phyloP scores from a whole-genome alignment of 768 basidiomycete genomes.

The Pholiota conissans region DNA sequence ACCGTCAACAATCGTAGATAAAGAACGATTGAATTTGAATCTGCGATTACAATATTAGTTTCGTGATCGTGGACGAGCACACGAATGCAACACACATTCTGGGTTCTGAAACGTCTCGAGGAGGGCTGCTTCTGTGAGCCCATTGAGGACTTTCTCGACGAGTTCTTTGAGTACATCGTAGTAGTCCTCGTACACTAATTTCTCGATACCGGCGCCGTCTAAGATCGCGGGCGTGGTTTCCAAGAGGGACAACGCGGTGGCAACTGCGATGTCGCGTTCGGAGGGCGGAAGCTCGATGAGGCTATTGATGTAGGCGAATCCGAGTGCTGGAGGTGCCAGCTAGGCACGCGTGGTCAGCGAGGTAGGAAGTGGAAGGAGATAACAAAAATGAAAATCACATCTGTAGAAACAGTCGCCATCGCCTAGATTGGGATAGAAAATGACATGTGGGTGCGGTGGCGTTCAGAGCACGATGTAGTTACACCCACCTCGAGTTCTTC shows the following conservation, averaged over 20 bases:
- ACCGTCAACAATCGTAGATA: conserved; percentile 80
- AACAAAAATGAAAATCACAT: conserved; percentile 50
- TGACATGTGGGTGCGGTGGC: too few relatives aligned
- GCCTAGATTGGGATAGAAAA: too few relatives aligned
- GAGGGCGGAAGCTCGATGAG: conserved; percentile 52
- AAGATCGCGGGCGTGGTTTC: conserved; percentile 51
- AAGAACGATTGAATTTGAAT: conserved; percentile 72
- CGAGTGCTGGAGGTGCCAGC: conserved; percentile 54
- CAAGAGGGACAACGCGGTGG: conserved; percentile 50
- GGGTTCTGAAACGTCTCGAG: conserved; percentile 54
- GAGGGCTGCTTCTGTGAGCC: conserved; percentile 37
- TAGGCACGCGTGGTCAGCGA: not conserved
- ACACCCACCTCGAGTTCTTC: conserved; percentile 69
- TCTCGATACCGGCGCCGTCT: conserved; percentile 59
- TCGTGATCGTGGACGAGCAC: not conserved
- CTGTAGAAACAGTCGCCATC: conserved; percentile 94
- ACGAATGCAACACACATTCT: conserved; percentile 36
- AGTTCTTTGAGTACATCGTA: conserved; percentile 61
- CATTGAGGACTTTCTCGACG: conserved; percentile 41
- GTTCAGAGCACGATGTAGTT: too few relatives aligned
- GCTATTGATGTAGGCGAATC: conserved; percentile 78
- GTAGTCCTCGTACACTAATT: conserved; percentile 73
- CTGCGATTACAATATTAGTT: conserved; percentile 26
- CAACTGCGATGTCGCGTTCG: conserved; percentile 47
- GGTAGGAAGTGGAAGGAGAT: not conserved